phyloP scores from a whole-genome alignment of 495 filamentous ascomycete species.

The Neurospora cerealis region DNA sequence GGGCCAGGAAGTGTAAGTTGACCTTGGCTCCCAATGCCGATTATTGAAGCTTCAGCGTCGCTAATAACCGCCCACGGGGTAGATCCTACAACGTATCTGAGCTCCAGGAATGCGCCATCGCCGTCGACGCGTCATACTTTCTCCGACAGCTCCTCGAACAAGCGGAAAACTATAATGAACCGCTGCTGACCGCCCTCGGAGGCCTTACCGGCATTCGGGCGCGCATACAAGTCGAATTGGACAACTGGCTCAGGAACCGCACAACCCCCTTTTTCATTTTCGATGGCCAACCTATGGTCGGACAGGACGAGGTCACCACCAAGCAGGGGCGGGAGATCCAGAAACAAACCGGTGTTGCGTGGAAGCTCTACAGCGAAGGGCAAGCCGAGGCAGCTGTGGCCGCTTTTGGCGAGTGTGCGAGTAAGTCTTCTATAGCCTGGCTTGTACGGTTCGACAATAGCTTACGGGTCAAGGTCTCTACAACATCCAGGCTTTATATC shows the following conservation, averaged over 20 bases:
- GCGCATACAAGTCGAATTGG: conserved; percentile 65
- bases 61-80: conserved; percentile 6
- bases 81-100: conserved; percentile 29
- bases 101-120: conserved; percentile 62
- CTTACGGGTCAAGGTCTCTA: conserved; percentile 42
- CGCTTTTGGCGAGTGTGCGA: conserved; percentile 64
- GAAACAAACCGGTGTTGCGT: conserved; percentile 51
- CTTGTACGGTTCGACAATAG: background rate
- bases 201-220: conserved; percentile 69
- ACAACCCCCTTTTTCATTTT: conserved; percentile 79
- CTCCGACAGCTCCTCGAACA: conserved; percentile 58
- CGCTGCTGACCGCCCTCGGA: conserved; percentile 79
- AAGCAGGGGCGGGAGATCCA: conserved; percentile 38
- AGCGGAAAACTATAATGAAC: conserved; percentile 60
- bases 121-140: conserved; percentile 86
- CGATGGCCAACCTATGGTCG: conserved; percentile 68
- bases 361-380: conserved; percentile 77
- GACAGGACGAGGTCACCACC: conserved; percentile 48
- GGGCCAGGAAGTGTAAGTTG: conserved; percentile 32
- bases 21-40: background rate
- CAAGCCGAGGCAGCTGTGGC: conserved; percentile 68
- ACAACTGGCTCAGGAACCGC: conserved; percentile 49
- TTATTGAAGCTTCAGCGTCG: background rate
- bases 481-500: conserved; percentile 52
- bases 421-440: conserved; percentile 37